Evolutionary conservation across 139 green algal species (phyloP).

Genomic region (Tetradesmus obliquus): DNA sequence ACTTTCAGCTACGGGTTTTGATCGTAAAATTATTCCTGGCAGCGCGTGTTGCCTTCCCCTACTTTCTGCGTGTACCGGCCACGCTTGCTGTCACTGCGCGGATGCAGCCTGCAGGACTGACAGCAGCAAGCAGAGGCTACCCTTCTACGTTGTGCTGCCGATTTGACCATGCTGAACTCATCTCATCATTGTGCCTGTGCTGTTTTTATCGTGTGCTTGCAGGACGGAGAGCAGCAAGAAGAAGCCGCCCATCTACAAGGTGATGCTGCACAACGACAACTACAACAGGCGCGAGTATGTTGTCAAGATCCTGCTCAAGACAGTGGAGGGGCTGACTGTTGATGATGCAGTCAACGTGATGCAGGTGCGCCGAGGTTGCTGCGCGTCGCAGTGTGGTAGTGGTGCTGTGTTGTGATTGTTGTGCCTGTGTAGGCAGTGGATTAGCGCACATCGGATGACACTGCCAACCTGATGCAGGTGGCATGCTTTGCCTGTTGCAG

Average conservation of each 20-base stretch:
- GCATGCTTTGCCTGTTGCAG: not conserved
- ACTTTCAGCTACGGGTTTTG: no score
- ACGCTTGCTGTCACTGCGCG: no score
- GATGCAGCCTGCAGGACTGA: no score
- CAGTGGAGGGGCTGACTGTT: conserved; percentile 81
- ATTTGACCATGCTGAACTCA: not conserved
- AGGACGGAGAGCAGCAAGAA: conserved; percentile 62
- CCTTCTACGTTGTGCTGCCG: not conserved
- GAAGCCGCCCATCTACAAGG: conserved; percentile 83
- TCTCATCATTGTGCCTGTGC: not conserved
- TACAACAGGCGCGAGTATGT: conserved; percentile 95
- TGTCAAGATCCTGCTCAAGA: conserved; percentile 92
- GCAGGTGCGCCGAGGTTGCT: conserved; percentile 58
- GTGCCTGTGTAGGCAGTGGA: conserved; percentile 69
- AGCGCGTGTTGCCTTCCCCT: no score
- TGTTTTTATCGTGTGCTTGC: not conserved
- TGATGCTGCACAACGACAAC: conserved; percentile 93
- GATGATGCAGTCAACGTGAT: conserved; percentile 93
- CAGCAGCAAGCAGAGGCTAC: not conserved
- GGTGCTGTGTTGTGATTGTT: not conserved
- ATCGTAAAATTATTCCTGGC: no score
- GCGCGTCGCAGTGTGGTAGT: not conserved
- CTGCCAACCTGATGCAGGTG: conserved; percentile 90
- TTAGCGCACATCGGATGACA: conserved; percentile 88
- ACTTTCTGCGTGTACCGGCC: no score